Percentiles rank a stretch among this genome's conserved stretches.
These are phyloP conservation scores for Fusarium drepaniforme DNA, from an alignment of 2,329 filamentous ascomycete species.

Conservation along the genomic window DNA sequence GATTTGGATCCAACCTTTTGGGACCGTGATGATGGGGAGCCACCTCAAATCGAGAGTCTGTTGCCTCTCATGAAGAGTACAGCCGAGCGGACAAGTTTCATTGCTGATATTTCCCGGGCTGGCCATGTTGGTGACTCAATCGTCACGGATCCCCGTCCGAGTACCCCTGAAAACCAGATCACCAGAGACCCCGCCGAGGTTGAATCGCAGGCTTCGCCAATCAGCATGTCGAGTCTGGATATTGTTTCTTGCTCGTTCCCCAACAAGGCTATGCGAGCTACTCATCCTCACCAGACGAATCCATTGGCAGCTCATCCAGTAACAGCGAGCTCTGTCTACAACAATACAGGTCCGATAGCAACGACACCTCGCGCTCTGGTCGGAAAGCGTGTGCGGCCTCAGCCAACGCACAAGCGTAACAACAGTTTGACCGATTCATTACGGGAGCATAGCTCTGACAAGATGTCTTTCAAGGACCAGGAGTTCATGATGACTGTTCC, in stretches of 20 bases:
- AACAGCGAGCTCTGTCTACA: conserved; percentile 62
- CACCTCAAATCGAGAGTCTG: conserved; percentile 59
- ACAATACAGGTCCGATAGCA: conserved; percentile 63
- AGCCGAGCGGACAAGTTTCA: conserved; percentile 54
- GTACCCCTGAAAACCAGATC: conserved; percentile 58
- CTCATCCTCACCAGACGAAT: conserved; percentile 55
- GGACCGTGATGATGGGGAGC: conserved; percentile 58
- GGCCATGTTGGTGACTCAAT: conserved; percentile 61
- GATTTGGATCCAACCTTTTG: conserved; percentile 67
- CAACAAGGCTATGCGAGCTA: conserved; percentile 59
- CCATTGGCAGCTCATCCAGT: conserved; percentile 68
- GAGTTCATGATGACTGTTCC: conserved; percentile 73
- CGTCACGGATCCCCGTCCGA: conserved; percentile 58
- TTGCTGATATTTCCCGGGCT: conserved; percentile 59
- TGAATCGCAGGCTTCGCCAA: conserved; percentile 58
- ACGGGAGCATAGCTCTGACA: conserved; percentile 73
- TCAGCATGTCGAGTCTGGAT: conserved; percentile 70
- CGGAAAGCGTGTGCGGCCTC: conserved; percentile 70
- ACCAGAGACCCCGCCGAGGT: conserved; percentile 33
- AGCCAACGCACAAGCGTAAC: conserved; percentile 78
- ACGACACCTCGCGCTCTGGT: conserved; percentile 69
- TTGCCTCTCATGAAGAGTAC: conserved; percentile 46
- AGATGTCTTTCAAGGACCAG: conserved; percentile 63
- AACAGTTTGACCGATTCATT: conserved; percentile 90
- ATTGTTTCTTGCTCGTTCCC: conserved; percentile 75